Evolutionary conservation across 495 filamentous ascomycete genomes (phyloP), one percentile per base, ranked within the genome.

Genomic region (Schizothecium vesticola): DNA sequence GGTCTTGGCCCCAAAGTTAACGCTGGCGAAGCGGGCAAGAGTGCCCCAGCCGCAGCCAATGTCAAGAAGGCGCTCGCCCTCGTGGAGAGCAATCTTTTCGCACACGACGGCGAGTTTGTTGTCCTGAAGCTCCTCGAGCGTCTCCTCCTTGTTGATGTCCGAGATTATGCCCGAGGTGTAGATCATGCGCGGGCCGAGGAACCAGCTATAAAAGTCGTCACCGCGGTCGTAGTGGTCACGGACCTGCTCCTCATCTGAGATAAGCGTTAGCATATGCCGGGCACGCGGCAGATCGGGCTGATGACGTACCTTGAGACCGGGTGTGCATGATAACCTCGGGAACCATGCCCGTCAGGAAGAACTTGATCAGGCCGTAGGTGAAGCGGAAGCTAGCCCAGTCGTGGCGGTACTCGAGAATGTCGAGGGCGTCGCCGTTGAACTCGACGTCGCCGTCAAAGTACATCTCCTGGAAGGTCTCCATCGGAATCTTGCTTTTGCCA

Each of bases 11-110:
- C 90, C 90, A 74, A 91, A 94, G 80, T 93, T 89, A 74, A 87
- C 83, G 70, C 86, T 90, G 67, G 92, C 92, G 75, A 90, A 95
- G 62, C 88, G 89, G 75, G 90, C 87, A 36, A 95, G 88, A 29
- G 92, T 94, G 72, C 92, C 92, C 92, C 92, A 95, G 68, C 92
- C 92, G 74, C 92, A 94, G 64, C 92, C 92, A 69, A 94, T 92
- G 73, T 96, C 92, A 51, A 96, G 86, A 78, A 96, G 76, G 2
- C 76, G 79, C 72, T 96, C 91, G 67, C 88, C 90, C 65, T 85
- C 72, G 80, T 92, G 80, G 29, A 94, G 84, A 29, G 81, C 85
- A 67, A 93, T 90, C 84, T 96, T 96, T 80, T 93, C 90, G 80
- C 92, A 96, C 29, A 96, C 92, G 66, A 92, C 82, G 69, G 86